Evolutionary conservation across 1,284 basidiomycete genomes (phyloP).

Genomic region (Somion occarium): DNA sequence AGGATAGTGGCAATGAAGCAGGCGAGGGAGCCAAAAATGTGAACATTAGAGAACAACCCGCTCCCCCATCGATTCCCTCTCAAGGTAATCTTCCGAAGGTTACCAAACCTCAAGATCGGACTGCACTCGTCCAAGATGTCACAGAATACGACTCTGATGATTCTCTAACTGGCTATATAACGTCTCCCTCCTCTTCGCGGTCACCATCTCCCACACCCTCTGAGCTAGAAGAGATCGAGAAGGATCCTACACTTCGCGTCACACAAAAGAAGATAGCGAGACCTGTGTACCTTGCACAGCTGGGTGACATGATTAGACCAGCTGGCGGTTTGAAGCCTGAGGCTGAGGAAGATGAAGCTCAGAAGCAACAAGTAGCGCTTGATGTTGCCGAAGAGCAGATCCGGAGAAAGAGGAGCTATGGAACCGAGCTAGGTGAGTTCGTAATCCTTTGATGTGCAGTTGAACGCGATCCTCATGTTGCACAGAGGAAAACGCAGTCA

Average conservation of each 20-base stretch:
- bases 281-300: constrained; percentile 82
- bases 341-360: constrained; percentile 66
- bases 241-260: constrained; percentile 72
- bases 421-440: constrained; percentile 74
- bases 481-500: constrained; percentile 83
- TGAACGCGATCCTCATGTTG: constrained; percentile 1
- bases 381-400: constrained; percentile 78
- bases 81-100: constrained; percentile 4
- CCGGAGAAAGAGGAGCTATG: constrained; percentile 75
- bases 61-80: background rate
- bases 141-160: constrained; percentile 73
- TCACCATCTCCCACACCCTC: constrained; percentile 76
- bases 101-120: constrained; percentile 1
- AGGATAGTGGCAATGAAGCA: constrained; percentile 37
- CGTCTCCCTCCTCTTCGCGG: constrained; percentile 57
- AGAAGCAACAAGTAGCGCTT: constrained; percentile 75
- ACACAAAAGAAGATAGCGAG: constrained; percentile 61
- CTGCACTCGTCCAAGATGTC: constrained; percentile 10
- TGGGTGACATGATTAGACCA: constrained; percentile 65
- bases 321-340: constrained; percentile 39
- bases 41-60: background rate
- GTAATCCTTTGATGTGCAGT: background rate
- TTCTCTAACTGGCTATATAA: constrained; percentile 76
- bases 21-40: background rate
- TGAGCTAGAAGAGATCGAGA: constrained; percentile 79